Evolutionary conservation across 345 rosid species (phyloP).

Genomic region (Ceriops tagal): DNA sequence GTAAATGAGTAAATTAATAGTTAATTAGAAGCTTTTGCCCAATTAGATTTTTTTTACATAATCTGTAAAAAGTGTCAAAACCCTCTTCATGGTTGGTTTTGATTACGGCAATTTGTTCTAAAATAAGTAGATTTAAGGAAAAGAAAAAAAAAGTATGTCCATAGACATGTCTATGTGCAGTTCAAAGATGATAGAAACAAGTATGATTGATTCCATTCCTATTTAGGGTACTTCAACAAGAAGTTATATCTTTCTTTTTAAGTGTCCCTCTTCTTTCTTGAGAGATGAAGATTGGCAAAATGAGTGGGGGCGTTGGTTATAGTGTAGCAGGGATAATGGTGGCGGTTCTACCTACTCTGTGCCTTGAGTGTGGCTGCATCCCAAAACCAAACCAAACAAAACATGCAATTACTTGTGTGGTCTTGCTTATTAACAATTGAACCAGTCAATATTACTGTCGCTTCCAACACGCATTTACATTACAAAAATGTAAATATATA

Average conservation of each 20-base stretch:
- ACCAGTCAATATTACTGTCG: not conserved
- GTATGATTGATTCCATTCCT: not conserved
- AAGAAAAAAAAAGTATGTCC: no score
- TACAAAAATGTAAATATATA: no score
- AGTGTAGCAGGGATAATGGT: slow-evolving; percentile 3
- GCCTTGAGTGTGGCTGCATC: not conserved
- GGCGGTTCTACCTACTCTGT: slow-evolving; percentile 23
- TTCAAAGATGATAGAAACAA: no score
- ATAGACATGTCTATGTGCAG: no score
- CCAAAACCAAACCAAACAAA: slow-evolving; percentile 2
- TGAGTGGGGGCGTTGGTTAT: slow-evolving; percentile 3
- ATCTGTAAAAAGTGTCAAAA: no score
- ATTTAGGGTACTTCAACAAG: not conserved
- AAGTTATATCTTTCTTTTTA: not conserved
- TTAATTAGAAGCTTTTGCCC: no score
- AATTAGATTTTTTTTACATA: no score
- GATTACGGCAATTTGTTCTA: no score
- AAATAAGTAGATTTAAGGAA: no score
- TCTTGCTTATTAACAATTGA: slow-evolving; percentile 18
- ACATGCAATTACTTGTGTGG: not conserved
- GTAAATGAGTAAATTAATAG: no score
- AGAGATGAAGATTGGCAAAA: not conserved
- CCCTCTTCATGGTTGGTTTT: no score
- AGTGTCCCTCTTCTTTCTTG: not conserved
- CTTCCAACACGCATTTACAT: not conserved